Percentiles rank a stretch among this genome's conserved stretches.
These are phyloP conservation scores for Trichoderma atrobrunneum DNA, from an alignment of 2,329 filamentous ascomycete species.

Conservation along the genomic window DNA sequence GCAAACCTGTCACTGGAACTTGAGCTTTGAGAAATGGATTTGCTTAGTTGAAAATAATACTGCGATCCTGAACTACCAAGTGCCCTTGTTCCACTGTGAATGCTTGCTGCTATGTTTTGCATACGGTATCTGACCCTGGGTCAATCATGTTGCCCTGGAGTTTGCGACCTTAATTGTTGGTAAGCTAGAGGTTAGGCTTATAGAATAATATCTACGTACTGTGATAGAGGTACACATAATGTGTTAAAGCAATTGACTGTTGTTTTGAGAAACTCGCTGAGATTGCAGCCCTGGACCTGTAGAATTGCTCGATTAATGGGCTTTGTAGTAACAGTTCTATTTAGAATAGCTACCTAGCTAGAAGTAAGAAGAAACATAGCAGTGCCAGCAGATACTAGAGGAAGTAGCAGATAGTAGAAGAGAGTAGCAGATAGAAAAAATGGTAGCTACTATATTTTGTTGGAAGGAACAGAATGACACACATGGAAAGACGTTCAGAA, in stretches of 20 bases:
- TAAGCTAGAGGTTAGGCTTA: neutral
- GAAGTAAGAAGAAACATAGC: too few species aligned
- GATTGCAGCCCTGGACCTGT: neutral
- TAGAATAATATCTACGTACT: neutral
- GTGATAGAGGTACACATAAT: neutral
- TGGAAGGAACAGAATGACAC: too few species aligned
- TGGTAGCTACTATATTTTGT: too few species aligned
- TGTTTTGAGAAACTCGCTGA: neutral
- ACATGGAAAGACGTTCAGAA: too few species aligned
- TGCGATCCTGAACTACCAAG: neutral
- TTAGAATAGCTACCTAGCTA: neutral
- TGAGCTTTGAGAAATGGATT: constrained; percentile 2
- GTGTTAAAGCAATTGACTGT: neutral
- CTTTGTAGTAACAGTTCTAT: neutral
- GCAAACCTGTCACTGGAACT: constrained; percentile 4
- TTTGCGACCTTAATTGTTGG: neutral
- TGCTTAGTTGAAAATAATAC: neutral
- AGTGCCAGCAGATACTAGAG: too few species aligned
- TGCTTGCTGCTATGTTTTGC: neutral
- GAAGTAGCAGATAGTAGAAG: too few species aligned
- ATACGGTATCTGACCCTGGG: neutral
- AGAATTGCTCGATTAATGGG: too few species aligned
- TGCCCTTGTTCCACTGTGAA: neutral
- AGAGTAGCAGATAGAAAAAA: too few species aligned
- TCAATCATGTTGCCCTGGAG: neutral